Evolutionary conservation across 768 basidiomycete species (phyloP), one percentile per base, ranked within the genome.

Genomic region (Termitomyces sp.): DNA sequence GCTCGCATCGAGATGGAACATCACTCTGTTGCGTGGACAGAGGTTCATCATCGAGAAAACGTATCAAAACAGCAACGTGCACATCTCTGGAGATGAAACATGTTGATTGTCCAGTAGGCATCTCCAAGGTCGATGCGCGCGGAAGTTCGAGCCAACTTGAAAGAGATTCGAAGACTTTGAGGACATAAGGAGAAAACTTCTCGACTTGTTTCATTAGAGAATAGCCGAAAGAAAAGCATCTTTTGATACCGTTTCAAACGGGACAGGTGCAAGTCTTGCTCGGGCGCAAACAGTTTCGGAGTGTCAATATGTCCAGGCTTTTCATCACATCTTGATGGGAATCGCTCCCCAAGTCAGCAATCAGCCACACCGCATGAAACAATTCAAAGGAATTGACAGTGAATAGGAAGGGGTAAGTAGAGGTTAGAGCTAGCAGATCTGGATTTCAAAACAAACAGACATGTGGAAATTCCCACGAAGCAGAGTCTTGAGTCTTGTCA

Each of bases 241-340:
- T 35, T 48, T 22, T 47, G 21, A 34, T 35, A 47, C 24, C 24
- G 14, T 26, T 45, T 24, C 44, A 22, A n/a, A 19, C 46, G 9
- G 34, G 15, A 35, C 22, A 11, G 22, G 35, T 24, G 32, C 21
- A 17, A 35, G 34, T 44, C 30, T 21, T 32, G n/a, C n/a, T 10
- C 35, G 17, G 22, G 32, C 14, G 30, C 30, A 32, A 19, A 46
- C n/a, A 12, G 32, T 14, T 22, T 22, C 8, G 6, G 1, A 24
- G 35, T 8, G 24, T 10, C 24, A 35, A 26, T 9, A 32, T 6
- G 24, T 10, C 44, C 15, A 35, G 54, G 41, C 41, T 55, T 43
- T 43, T 21, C 54, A 55, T 55, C 54, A 49, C 40, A 44, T 49
- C 30, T 49, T 49, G 47, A 55, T 55, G 22, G 3, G n/a, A 41